Conservation (phyloP, 306 rosid species). For the Alnus rubra region DNA sequence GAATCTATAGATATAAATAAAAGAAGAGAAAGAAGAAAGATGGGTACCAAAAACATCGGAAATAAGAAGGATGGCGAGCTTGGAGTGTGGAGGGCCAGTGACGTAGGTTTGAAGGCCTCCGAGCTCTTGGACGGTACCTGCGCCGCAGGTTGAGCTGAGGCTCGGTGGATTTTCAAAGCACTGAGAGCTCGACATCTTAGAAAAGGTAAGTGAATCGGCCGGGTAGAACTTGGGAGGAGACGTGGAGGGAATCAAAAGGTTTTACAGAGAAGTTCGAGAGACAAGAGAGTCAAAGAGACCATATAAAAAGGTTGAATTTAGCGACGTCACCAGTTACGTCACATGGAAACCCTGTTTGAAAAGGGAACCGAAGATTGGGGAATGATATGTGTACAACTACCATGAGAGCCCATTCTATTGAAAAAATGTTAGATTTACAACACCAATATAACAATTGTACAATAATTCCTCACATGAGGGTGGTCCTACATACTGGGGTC, state of each 20-base stretch:
- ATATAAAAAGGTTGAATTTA: neutral
- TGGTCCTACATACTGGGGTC: too few relatives aligned
- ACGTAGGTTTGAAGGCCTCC: slow-evolving; percentile 46
- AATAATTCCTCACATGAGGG: too few relatives aligned
- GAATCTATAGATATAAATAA: neutral
- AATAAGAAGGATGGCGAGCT: slow-evolving; percentile 47
- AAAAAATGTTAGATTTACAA: too few relatives aligned
- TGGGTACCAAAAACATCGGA: slow-evolving; percentile 51
- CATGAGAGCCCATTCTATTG: too few relatives aligned
- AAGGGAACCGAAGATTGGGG: too few relatives aligned
- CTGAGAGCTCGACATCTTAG: slow-evolving; percentile 40
- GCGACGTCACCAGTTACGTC: too few relatives aligned
- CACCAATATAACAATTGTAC: too few relatives aligned
- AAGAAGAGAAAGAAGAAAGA: slow-evolving; percentile 4
- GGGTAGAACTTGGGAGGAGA: too few relatives aligned
- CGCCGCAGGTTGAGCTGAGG: slow-evolving; percentile 35
- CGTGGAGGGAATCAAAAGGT: too few relatives aligned
- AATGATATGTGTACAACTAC: too few relatives aligned
- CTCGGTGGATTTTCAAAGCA: slow-evolving; percentile 48
- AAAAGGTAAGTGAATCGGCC: neutral
- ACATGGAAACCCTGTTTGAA: too few relatives aligned
- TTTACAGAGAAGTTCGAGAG: neutral
- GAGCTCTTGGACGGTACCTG: slow-evolving; percentile 35
- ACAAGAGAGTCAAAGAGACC: neutral
- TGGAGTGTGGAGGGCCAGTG: slow-evolving; percentile 45